Percentiles rank a stretch among this genome's conserved stretches.
These are phyloP conservation scores for Arthroderma uncinatum DNA, from an alignment of 2,329 filamentous ascomycete genomes.

Conservation along the genomic window DNA sequence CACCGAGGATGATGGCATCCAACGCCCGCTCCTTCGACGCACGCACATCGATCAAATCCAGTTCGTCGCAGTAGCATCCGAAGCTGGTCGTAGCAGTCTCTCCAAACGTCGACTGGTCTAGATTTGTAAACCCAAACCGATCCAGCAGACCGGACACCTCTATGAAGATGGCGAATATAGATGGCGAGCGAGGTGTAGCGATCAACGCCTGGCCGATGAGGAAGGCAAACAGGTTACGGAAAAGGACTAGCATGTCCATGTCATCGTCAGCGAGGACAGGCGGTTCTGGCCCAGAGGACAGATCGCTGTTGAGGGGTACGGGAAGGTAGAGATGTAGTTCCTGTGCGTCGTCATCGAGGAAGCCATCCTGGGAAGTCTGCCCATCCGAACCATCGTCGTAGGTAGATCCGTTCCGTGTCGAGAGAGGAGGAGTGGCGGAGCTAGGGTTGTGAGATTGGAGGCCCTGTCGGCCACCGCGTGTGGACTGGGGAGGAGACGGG, in stretches of 20 bases:
- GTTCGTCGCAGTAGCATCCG: conserved; percentile 58
- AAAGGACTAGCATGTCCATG: conserved; percentile 46
- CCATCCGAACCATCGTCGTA: conserved; percentile 38
- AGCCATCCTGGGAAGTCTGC: conserved; percentile 36
- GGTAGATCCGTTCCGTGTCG: conserved; percentile 22
- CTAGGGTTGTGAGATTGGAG: conserved; percentile 16
- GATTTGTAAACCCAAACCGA: conserved; percentile 49
- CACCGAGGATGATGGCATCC: conserved; percentile 78
- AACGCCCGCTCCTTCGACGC: conserved; percentile 77
- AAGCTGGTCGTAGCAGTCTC: conserved; percentile 46
- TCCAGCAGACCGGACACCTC: conserved; percentile 47
- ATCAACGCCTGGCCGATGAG: conserved; percentile 51
- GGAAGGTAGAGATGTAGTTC: conserved; percentile 50
- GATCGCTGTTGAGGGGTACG: conserved; percentile 44
- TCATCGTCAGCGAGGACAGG: conserved; percentile 37
- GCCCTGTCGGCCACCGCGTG: conserved; percentile 3
- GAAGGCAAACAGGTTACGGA: conserved; percentile 55
- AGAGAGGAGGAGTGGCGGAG: conserved; percentile 20
- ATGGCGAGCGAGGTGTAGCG: conserved; percentile 44
- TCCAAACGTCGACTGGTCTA: conserved; percentile 53
- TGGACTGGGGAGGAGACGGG: conserved; percentile 31
- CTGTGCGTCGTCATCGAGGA: conserved; percentile 36
- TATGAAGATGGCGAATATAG: conserved; percentile 51
- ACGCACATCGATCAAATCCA: conserved; percentile 67
- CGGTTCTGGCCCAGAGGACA: conserved; percentile 23